Percentiles rank a stretch among this genome's conserved stretches.
Conservation (phyloP, 352 stramenopile species). For the Phytopythium ostracodes region DNA sequence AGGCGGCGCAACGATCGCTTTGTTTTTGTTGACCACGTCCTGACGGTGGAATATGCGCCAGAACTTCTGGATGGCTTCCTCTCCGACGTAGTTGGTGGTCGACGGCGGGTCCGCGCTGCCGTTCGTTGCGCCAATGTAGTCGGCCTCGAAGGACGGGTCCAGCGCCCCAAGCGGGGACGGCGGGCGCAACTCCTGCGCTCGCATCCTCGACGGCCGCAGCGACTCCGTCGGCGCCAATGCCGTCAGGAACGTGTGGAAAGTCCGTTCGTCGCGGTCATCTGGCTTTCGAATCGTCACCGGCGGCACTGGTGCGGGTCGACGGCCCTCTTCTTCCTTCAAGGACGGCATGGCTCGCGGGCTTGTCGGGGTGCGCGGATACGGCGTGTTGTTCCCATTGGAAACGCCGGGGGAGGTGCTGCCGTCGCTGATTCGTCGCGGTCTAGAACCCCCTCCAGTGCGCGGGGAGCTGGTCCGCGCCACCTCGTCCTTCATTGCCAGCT, state of each 20-base stretch:
- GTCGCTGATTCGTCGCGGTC: neutral
- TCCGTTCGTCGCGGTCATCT: neutral
- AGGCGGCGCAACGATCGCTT: conserved; percentile 8
- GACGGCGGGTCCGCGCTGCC: conserved; percentile 10
- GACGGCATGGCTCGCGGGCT: neutral
- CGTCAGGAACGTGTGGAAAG: conserved; percentile 43
- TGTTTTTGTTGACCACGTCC: conserved; percentile 54
- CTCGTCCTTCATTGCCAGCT: conserved; percentile 24
- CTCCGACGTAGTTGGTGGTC: conserved; percentile 57
- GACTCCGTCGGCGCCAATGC: conserved; percentile 28
- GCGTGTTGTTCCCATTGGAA: neutral
- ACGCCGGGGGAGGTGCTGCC: neutral
- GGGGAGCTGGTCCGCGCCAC: conserved; percentile 1
- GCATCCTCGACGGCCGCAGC: conserved; percentile 7
- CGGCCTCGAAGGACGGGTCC: conserved; percentile 16
- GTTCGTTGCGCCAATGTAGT: conserved; percentile 10
- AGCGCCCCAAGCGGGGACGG: conserved; percentile 57
- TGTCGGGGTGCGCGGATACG: neutral
- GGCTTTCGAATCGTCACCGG: neutral
- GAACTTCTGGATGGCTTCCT: conserved; percentile 52
- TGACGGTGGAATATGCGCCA: conserved; percentile 74
- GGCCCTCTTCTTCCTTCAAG: conserved; percentile 27
- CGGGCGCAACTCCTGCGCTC: conserved; percentile 29
- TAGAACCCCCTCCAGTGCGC: neutral
- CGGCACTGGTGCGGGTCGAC: conserved; percentile 3